Conservation (phyloP, 1,284 basidiomycete species). For the Apiotrichum gamsii region DNA sequence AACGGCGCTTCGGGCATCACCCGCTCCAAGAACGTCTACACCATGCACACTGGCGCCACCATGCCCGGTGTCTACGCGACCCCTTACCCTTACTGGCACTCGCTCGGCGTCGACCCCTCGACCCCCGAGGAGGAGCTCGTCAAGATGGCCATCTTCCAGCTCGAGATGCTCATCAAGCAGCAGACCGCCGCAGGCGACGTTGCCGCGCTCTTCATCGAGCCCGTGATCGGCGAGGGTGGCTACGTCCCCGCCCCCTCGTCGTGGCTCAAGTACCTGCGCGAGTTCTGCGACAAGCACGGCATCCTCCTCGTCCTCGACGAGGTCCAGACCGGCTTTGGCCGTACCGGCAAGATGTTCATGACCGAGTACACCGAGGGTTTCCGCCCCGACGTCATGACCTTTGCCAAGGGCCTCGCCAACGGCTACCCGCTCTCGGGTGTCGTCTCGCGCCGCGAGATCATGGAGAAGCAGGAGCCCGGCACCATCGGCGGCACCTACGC, state of each 20-base stretch:
- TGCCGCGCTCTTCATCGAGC: slow-evolving; percentile 86
- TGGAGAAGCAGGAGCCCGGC: slow-evolving; percentile 71
- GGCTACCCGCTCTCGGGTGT: slow-evolving; percentile 82
- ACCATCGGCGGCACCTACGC: slow-evolving; percentile 86
- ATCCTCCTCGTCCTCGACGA: slow-evolving; percentile 77
- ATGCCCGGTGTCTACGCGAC: slow-evolving; percentile 66
- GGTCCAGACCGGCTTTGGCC: slow-evolving; percentile 82
- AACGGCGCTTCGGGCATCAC: slow-evolving; percentile 75
- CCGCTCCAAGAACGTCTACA: slow-evolving; percentile 82
- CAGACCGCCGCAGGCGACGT: slow-evolving; percentile 80
- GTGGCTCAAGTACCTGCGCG: slow-evolving; percentile 72
- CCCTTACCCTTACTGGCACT: slow-evolving; percentile 92
- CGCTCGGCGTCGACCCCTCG: slow-evolving; percentile 59
- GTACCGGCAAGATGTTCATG: slow-evolving; percentile 81
- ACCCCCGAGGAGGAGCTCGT: slow-evolving; percentile 65
- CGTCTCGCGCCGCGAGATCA: slow-evolving; percentile 72
- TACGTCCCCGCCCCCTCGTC: slow-evolving; percentile 81
- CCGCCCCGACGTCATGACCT: slow-evolving; percentile 76
- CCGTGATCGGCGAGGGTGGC: slow-evolving; percentile 84
- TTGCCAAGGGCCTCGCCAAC: slow-evolving; percentile 67
- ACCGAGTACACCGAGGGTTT: slow-evolving; percentile 64
- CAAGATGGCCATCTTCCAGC: slow-evolving; percentile 66
- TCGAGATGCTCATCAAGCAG: slow-evolving; percentile 75
- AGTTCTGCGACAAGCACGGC: slow-evolving; percentile 77
- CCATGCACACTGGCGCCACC: slow-evolving; percentile 45